These are phyloP conservation scores for Rhazya stricta DNA, from an alignment of 257 asterid genomes.

Conservation along the genomic window DNA sequence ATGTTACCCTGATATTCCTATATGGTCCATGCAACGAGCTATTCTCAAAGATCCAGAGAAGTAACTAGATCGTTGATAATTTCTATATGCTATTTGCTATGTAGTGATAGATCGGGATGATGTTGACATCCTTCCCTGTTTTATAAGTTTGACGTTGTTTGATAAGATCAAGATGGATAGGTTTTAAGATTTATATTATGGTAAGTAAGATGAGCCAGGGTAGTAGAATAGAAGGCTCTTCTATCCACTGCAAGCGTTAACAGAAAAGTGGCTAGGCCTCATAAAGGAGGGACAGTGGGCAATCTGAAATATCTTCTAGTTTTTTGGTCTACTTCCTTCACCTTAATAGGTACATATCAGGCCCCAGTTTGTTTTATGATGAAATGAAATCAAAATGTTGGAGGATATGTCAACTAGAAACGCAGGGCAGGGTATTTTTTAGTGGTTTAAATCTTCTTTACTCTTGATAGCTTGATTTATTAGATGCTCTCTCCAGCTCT, in stretches of 20 bases:
- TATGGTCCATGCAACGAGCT: background rate
- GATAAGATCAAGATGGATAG: background rate
- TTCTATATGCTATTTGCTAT: background rate
- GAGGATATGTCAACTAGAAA: background rate
- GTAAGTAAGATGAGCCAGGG: background rate
- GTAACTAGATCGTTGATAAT: background rate
- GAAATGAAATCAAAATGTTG: background rate
- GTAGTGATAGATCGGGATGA: background rate
- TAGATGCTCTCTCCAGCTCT: background rate
- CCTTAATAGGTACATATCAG: background rate
- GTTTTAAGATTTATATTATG: background rate
- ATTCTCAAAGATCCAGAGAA: background rate
- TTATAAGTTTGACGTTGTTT: background rate
- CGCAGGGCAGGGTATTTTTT: too few relatives aligned
- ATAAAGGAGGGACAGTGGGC: background rate
- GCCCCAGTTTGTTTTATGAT: background rate
- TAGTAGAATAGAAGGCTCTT: background rate
- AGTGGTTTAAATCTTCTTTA: too few relatives aligned
- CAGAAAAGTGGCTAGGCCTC: background rate
- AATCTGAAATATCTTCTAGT: background rate
- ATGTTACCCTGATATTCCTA: background rate
- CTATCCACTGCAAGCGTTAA: background rate
- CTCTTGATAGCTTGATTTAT: too few relatives aligned
- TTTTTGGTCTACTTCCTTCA: background rate
- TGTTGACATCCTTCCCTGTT: background rate